Conservation (phyloP, 371 early-diverging fungal genomes). For the Syncephalastrum monosporum region DNA sequence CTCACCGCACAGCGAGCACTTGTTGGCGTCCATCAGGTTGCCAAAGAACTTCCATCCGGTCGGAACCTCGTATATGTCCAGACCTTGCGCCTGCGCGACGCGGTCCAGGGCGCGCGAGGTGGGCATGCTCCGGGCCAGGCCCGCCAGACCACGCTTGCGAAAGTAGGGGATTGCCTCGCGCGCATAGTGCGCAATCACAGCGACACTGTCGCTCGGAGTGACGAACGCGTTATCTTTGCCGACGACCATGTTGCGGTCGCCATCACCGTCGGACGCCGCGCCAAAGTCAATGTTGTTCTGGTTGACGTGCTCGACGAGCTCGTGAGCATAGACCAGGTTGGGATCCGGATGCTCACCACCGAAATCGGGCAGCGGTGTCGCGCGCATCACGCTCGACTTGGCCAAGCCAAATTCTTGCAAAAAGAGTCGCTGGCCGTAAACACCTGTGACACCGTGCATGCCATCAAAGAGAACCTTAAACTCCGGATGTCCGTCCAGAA, state of each 20-base stretch:
- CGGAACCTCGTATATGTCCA: conserved; percentile 87
- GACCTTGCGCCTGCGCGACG: conserved; percentile 82
- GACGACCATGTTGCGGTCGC: conserved; percentile 97
- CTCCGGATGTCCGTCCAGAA: conserved; percentile 66
- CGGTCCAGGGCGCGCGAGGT: conserved; percentile 90
- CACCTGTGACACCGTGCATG: conserved; percentile 97
- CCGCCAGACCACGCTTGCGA: conserved; percentile 77
- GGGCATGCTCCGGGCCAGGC: conserved; percentile 96
- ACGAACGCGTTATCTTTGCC: conserved; percentile 86
- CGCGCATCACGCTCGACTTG: conserved; percentile 80
- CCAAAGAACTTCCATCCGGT: conserved; percentile 98
- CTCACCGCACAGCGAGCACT: conserved; percentile 95
- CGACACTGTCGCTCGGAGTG: conserved; percentile 96
- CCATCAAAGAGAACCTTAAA: conserved; percentile 93
- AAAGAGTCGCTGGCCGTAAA: conserved; percentile 86
- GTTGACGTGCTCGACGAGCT: conserved; percentile 87
- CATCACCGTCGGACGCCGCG: conserved; percentile 94
- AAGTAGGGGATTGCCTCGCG: conserved; percentile 89
- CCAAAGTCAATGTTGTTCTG: conserved; percentile 83
- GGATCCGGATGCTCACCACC: conserved; percentile 97
- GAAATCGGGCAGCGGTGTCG: conserved; percentile 84
- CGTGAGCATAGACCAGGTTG: conserved; percentile 96
- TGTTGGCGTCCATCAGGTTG: conserved; percentile 97
- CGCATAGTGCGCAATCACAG: conserved; percentile 92
- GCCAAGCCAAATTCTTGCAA: conserved; percentile 88